Base-by-base conservation (phyloP, 768 basidiomycete species). In the Sarcodon sp. region DNA sequence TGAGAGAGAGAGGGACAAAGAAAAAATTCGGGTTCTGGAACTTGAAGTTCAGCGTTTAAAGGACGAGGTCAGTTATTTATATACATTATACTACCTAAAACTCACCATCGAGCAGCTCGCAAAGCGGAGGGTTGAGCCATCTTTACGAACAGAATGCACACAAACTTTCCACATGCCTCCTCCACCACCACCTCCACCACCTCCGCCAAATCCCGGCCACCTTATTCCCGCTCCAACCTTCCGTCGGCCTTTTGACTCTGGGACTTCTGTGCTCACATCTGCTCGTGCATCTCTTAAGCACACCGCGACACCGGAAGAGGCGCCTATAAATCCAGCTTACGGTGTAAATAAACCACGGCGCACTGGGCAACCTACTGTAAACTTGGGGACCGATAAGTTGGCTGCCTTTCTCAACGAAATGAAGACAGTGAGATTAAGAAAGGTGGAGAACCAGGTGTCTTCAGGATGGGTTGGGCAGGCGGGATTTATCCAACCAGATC, bases 341-440 rank as follows among this genome's bases (percentile, higher is more conserved):
- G 48, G 48, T 5, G 52, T 57, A 12, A 15, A 48, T 1, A 69
- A 67, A 35, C 48, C 61, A 34, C 65, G 57, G 47, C 74, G 75
- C 46, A 61, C 72, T 11, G 81, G 80, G 6, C 73, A 75, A 49
- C 80, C 86, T 0, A 77, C 82, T 0, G 68, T 87, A 9, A 82
- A 81, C n/a, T 69, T 89, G 8, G 73, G 83, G 0, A 72, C 80
- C 2, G 87, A 88, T 51, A 84, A 88, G 60, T 87, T 89, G 83
- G 82, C 81, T 0, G 84, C 80, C 1, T 89, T 89, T 56, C 62
- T 89, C 52, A 79, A 66, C 6, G 87, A 89, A 60, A 79, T 89
- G 71, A 88, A 87, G 68, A 81, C 75, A 1, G 82, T 79, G 21
- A 69, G 80, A 44, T 56, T 89, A 45, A 72, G 75, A 52, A 85